Percentiles rank a stretch among this genome's conserved stretches.
phyloP scores from a whole-genome alignment of 2,329 filamentous ascomycete genomes.

The Cercospora sp. region DNA sequence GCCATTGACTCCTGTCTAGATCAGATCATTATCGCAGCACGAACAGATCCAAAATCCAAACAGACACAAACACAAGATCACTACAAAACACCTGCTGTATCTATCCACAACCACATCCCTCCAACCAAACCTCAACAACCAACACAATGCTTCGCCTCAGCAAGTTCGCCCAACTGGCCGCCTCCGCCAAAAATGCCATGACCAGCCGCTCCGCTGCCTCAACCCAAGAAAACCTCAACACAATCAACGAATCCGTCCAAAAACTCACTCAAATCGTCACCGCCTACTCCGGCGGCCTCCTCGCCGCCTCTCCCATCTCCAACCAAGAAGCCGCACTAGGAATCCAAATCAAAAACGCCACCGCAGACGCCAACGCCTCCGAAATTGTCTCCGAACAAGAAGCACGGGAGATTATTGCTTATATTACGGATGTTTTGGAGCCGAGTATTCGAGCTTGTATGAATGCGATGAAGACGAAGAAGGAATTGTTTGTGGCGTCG shows the following conservation, averaged over 20 bases:
- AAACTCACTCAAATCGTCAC: constrained; percentile 22
- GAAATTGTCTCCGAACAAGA: constrained; percentile 23
- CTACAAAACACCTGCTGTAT: background rate
- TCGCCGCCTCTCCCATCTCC: constrained; percentile 28
- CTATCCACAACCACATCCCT: background rate
- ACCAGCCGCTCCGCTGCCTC: constrained; percentile 22
- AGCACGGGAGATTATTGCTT: constrained; percentile 21
- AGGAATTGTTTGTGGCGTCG: constrained; percentile 20
- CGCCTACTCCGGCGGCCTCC: constrained; percentile 26
- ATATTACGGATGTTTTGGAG: constrained; percentile 24
- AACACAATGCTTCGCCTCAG: constrained; percentile 25
- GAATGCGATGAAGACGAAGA: constrained; percentile 23
- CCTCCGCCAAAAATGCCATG: constrained; percentile 27
- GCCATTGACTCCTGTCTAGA: background rate
- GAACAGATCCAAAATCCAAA: background rate
- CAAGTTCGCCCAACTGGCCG: constrained; percentile 26
- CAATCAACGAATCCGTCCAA: constrained; percentile 24
- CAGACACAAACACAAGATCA: background rate
- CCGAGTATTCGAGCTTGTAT: constrained; percentile 25
- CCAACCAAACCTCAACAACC: background rate
- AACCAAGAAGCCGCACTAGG: constrained; percentile 25
- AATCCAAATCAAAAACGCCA: constrained; percentile 28
- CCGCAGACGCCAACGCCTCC: constrained; percentile 23
- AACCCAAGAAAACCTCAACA: constrained; percentile 25
- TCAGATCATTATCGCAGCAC: background rate